Conservation (phyloP, 176 grass and related monocot species). For the Typha latifolia region DNA sequence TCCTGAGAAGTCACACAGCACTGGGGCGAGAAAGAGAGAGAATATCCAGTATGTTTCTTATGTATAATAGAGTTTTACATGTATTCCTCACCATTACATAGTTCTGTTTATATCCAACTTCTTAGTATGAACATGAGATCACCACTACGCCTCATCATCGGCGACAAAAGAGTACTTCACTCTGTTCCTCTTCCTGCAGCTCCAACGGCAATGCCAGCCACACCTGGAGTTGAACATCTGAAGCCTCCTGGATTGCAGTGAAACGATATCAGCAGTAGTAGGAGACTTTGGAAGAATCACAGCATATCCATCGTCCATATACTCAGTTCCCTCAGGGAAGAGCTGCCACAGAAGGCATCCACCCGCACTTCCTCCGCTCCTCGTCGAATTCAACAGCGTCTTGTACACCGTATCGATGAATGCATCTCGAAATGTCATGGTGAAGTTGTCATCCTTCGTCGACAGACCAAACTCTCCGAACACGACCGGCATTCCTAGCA, state of each 20-base stretch:
- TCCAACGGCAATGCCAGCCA: slow-evolving; percentile 52
- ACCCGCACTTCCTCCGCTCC: slow-evolving; percentile 35
- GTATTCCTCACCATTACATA: no score
- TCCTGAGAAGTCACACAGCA: no score
- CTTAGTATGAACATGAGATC: not conserved
- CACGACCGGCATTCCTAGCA: slow-evolving; percentile 46
- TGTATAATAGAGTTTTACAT: no score
- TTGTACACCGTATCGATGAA: slow-evolving; percentile 49
- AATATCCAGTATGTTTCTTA: no score
- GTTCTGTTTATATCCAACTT: no score
- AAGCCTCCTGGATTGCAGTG: slow-evolving; percentile 41
- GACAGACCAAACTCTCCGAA: slow-evolving; percentile 62
- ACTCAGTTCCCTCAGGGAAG: slow-evolving; percentile 43
- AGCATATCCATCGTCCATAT: slow-evolving; percentile 75
- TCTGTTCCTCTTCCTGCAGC: slow-evolving; percentile 28
- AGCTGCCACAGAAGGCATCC: slow-evolving; percentile 65
- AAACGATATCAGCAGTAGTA: slow-evolving; percentile 36
- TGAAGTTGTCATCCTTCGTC: slow-evolving; percentile 23
- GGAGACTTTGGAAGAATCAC: slow-evolving; percentile 29
- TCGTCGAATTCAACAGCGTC: slow-evolving; percentile 29
- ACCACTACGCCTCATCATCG: not conserved
- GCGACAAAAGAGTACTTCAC: not conserved
- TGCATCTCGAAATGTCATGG: slow-evolving; percentile 36
- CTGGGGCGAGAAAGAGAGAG: no score
- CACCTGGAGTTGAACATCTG: slow-evolving; percentile 47